Evolutionary conservation across 1,284 basidiomycete genomes (phyloP).

Genomic region (Naganishia sp.): DNA sequence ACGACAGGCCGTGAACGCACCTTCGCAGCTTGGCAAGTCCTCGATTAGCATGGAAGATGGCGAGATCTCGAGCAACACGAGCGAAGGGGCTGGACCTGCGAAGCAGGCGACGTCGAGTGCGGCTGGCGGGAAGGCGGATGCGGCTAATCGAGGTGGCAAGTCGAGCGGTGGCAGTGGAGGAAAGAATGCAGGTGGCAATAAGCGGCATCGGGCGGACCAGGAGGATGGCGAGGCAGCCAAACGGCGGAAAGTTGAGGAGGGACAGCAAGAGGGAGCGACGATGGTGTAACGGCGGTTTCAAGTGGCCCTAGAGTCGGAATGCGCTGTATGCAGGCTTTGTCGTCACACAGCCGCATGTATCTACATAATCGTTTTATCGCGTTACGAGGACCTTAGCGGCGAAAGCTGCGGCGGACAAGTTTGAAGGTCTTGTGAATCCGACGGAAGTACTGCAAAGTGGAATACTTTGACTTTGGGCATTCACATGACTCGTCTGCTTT

Average conservation of each 20-base stretch:
- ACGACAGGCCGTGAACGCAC: conserved; percentile 11
- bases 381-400: too few species aligned
- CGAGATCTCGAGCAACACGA: conserved; percentile 21
- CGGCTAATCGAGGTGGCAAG: background rate
- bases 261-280: conserved; percentile 3
- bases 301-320: background rate
- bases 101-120: background rate
- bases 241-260: conserved; percentile 13
- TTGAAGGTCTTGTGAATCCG: too few species aligned
- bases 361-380: too few species aligned
- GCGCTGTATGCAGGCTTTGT: background rate
- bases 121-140: background rate
- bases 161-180: background rate
- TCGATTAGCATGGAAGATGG: conserved; percentile 24
- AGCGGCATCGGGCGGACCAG: conserved; percentile 10
- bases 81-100: background rate
- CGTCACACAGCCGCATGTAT: too few species aligned
- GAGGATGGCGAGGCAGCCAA: conserved; percentile 20
- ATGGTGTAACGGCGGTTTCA: background rate
- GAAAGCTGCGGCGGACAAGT: too few species aligned
- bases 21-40: conserved; percentile 17
- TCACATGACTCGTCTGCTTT: too few species aligned
- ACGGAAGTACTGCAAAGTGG: too few species aligned
- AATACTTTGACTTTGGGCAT: too few species aligned
- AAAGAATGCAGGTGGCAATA: conserved; percentile 11